A percentile compares a stretch with the other conserved stretches of the same genome.
Evolutionary conservation across 148 eudicot species (phyloP).

Genomic region (Heliamphora exappendiculata): DNA sequence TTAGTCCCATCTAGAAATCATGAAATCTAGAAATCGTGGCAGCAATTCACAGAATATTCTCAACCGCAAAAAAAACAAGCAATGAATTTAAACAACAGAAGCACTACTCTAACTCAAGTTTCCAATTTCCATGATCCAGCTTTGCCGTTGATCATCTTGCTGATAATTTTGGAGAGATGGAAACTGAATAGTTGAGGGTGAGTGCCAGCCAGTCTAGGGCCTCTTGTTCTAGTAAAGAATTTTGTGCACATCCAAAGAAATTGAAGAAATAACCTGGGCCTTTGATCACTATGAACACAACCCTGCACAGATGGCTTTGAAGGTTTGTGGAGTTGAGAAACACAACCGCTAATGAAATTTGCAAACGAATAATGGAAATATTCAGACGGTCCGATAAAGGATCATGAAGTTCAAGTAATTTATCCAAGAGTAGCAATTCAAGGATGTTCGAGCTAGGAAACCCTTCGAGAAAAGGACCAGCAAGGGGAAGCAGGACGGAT

Average conservation of each 20-base stretch:
- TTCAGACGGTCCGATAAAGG: not conserved
- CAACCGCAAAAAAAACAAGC: not conserved
- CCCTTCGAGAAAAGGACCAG: not conserved
- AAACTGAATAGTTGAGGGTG: not conserved
- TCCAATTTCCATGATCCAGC: not conserved
- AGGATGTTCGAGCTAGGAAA: not conserved
- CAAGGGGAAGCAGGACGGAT: not conserved
- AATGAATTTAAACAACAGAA: not conserved
- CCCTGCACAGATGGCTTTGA: not conserved
- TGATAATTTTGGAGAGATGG: not conserved
- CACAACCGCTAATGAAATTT: not conserved
- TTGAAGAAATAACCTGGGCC: not conserved
- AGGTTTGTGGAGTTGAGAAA: not conserved
- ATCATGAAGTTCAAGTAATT: not conserved
- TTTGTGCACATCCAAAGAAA: not conserved
- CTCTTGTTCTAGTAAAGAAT: not conserved
- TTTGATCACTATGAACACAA: not conserved
- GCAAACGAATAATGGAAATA: not conserved
- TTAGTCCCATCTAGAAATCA: not conserved
- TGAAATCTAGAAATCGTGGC: not conserved
- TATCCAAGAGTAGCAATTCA: not conserved
- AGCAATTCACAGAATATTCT: not conserved
- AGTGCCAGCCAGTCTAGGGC: not conserved
- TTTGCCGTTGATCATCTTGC: not conserved
- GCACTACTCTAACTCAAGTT: not conserved